Percentiles rank a stretch among this genome's conserved stretches.
Evolutionary conservation across 2,329 filamentous ascomycete genomes (phyloP).

Genomic region (Cadophora luteo-olivacea): DNA sequence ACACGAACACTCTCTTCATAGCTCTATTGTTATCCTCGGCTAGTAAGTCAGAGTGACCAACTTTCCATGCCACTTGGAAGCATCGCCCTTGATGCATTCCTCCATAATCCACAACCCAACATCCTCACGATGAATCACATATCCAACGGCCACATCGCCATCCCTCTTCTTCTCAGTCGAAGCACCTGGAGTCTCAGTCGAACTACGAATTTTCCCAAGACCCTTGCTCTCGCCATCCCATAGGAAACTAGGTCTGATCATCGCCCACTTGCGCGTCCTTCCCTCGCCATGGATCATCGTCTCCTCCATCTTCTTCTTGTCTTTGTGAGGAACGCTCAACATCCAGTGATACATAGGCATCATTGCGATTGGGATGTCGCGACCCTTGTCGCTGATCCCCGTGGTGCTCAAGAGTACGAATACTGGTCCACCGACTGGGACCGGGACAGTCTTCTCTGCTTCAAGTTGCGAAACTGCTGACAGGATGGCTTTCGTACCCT

Average conservation of each 20-base stretch:
- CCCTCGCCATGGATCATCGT: conserved; percentile 38
- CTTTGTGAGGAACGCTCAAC: conserved; percentile 52
- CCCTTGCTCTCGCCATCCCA: conserved; percentile 41
- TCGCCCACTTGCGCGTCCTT: conserved; percentile 30
- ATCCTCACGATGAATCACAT: conserved; percentile 45
- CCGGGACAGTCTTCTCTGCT: conserved; percentile 29
- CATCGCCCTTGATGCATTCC: conserved; percentile 31
- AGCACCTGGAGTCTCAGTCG: conserved; percentile 33
- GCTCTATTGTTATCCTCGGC: background rate
- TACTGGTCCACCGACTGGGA: conserved; percentile 42
- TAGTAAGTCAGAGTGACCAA: conserved; percentile 31
- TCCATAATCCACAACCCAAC: conserved; percentile 46
- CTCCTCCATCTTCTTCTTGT: conserved; percentile 57
- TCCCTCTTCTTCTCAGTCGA: conserved; percentile 25
- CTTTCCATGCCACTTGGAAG: conserved; percentile 28
- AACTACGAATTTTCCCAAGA: conserved; percentile 35
- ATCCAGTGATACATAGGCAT: conserved; percentile 52
- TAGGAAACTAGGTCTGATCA: conserved; percentile 43
- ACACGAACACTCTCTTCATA: background rate
- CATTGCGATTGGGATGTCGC: conserved; percentile 53
- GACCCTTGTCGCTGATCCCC: conserved; percentile 48
- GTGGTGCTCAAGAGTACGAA: conserved; percentile 51
- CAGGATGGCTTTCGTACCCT: conserved; percentile 52
- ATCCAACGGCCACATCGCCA: conserved; percentile 44
- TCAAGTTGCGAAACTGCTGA: conserved; percentile 39